Evolutionary conservation across 345 rosid species (phyloP), one percentile per base, ranked within the genome.

Genomic region (Crucihimalaya himalaica): DNA sequence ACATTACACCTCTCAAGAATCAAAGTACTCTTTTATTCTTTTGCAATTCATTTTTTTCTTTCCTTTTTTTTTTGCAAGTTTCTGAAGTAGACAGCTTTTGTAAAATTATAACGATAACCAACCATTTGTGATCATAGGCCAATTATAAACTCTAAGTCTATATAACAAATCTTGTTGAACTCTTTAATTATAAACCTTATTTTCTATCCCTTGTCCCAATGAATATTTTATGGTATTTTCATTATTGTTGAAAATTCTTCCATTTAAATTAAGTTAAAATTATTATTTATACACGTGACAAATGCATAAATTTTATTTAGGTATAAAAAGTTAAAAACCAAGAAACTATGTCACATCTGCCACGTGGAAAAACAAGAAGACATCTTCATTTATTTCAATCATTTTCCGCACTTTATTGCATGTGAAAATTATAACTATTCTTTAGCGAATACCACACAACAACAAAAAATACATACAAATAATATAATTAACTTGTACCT

Each of bases 361-460:
- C 59, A 16, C 75, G 56, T 62, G 23, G n/a, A 69, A 43, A 43
- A 76, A 53, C 64, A 69, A 54, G 58, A 69, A 61, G 64, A 34
- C 75, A 53, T 62, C 70, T 53, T 76, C 46, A 54, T 43, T 54
- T 63, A 54, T 68, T 75, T 68, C 65, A 53, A 46, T 76, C 79
- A 69, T 76, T 76, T 69, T 76, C 59, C 13, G 61, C 19, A 63
- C 75, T 69, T 69, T 53, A 45, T 69, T 69, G 71, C 79, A 76
- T 69, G 66, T 69, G 75, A 76, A 68, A 58, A 54, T 43, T 43
- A 54, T 34, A n/a, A n/a, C n/a, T 21, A 52, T 53, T 61, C 51
- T 43, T 32, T 61, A 67, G 31, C 39, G 3, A 52, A 5, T 34
- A 31, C 56, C 28, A 51, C 52, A 56, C n/a, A 59, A 11, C 31